Evolutionary conservation across 305 asterid species (phyloP).

Genomic region (Fraxinus albicans): DNA sequence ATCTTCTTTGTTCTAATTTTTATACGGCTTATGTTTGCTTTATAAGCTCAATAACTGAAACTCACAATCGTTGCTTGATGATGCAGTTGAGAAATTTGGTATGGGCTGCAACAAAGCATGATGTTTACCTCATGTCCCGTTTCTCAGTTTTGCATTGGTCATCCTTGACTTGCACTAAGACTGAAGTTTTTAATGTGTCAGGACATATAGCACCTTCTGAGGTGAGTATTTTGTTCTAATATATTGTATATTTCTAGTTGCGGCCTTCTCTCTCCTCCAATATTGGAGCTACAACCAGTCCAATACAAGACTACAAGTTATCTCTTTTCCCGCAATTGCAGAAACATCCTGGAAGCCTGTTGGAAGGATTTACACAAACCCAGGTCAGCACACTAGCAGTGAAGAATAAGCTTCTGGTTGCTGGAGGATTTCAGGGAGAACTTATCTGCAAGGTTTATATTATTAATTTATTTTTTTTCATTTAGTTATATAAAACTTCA

Average conservation of each 20-base stretch:
- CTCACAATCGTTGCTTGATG: conserved; percentile 17
- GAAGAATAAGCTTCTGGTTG: conserved; percentile 83
- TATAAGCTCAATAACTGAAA: conserved; percentile 20
- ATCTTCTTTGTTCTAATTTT: neutral
- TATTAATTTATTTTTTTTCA: neutral
- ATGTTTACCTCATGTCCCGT: conserved; percentile 62
- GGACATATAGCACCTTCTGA: conserved; percentile 91
- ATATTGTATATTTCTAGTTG: neutral
- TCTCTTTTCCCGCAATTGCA: conserved; percentile 29
- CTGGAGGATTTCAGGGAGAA: conserved; percentile 96
- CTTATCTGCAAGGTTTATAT: conserved; percentile 83
- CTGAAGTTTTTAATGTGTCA: conserved; percentile 72
- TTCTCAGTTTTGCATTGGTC: conserved; percentile 70
- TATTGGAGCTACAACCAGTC: neutral
- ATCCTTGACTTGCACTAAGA: conserved; percentile 40
- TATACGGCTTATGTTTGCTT: conserved; percentile 5
- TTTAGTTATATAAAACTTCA: neutral
- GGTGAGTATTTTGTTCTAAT: conserved; percentile 43
- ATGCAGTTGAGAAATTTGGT: conserved; percentile 66
- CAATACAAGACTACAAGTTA: neutral
- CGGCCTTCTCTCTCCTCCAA: neutral
- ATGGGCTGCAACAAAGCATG: conserved; percentile 70
- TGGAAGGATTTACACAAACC: conserved; percentile 92
- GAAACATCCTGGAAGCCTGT: conserved; percentile 96
- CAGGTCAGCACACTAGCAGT: conserved; percentile 95